Evolutionary conservation across 257 asterid species (phyloP).

Genomic region (Cynanchum wilfordii): DNA sequence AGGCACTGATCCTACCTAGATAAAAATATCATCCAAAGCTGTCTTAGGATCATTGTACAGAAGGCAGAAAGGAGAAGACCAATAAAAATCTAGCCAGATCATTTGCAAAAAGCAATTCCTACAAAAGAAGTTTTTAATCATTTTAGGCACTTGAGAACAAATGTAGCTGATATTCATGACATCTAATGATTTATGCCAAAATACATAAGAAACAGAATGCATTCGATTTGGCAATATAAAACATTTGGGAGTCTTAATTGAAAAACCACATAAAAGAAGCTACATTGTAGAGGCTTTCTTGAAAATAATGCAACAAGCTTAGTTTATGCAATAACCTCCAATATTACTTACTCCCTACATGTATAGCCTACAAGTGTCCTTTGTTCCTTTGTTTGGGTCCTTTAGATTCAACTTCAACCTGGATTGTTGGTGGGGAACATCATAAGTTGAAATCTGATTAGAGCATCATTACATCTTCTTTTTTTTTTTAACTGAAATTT

Average conservation of each 20-base stretch:
- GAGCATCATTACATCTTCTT: too few relatives aligned
- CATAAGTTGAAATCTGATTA: too few relatives aligned
- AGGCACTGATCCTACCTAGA: neutral
- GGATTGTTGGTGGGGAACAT: too few relatives aligned
- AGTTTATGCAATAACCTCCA: neutral
- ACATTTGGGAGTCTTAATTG: neutral
- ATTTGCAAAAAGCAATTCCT: neutral
- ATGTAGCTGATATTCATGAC: neutral
- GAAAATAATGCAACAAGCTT: neutral
- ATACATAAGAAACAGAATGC: neutral
- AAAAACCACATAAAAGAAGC: neutral
- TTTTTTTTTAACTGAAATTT: too few relatives aligned
- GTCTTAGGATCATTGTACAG: neutral
- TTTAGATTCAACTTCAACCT: too few relatives aligned
- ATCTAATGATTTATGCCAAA: neutral
- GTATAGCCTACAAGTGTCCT: neutral
- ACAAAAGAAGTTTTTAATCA: neutral
- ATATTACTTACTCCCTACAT: neutral
- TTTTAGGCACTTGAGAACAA: neutral
- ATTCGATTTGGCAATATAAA: neutral
- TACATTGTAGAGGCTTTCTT: neutral
- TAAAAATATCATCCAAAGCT: neutral
- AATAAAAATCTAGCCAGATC: neutral
- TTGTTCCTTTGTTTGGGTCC: too few relatives aligned
- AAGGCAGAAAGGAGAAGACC: neutral